Evolutionary conservation across 148 eudicot species (phyloP).

Genomic region (Agrostemma githago): DNA sequence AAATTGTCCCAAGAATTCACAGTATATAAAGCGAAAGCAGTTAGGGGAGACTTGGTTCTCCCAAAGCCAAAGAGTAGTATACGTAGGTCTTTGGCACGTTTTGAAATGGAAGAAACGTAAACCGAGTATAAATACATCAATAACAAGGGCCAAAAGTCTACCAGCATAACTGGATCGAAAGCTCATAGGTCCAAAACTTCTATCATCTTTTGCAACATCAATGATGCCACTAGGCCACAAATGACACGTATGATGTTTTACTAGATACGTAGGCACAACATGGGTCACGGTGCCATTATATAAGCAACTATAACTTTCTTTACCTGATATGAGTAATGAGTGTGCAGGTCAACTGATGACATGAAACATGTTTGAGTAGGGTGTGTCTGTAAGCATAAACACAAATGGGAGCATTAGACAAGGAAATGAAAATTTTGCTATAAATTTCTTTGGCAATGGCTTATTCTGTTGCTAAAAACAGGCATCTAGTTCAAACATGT

Average conservation of each 20-base stretch:
- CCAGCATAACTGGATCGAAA: neutral
- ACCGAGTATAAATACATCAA: neutral
- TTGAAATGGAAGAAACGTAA: neutral
- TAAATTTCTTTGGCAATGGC: neutral
- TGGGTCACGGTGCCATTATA: neutral
- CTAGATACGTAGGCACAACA: neutral
- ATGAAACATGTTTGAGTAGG: slow-evolving; percentile 98
- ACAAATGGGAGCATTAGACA: neutral
- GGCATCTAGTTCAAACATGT: neutral
- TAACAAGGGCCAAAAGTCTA: neutral
- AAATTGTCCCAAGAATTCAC: neutral
- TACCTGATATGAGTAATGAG: slow-evolving; percentile 99
- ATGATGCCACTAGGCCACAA: neutral
- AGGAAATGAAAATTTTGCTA: neutral
- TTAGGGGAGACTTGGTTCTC: neutral
- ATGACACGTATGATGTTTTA: neutral
- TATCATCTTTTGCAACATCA: slow-evolving; percentile 3
- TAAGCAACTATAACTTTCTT: neutral
- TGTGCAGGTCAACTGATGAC: slow-evolving; percentile 99
- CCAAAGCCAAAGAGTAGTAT: neutral
- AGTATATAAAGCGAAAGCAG: neutral
- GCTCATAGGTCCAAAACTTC: neutral
- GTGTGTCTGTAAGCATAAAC: slow-evolving; percentile 60
- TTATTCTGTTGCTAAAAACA: neutral
- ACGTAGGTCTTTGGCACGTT: neutral